Evolutionary conservation across 1,284 basidiomycete genomes (phyloP).

Genomic region (Ceratorhiza oryzae-sativae): DNA sequence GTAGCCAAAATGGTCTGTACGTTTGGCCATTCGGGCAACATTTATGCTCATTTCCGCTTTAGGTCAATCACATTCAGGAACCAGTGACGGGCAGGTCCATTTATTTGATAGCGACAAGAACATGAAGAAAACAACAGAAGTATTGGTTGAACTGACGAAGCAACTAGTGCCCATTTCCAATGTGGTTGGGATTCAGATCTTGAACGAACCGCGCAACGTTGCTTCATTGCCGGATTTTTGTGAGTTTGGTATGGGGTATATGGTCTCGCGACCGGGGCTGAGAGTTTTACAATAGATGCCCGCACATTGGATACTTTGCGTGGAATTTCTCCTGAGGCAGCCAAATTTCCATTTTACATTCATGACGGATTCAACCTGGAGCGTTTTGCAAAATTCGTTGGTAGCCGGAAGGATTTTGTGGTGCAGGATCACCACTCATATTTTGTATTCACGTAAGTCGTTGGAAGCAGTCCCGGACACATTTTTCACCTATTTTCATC

Average conservation of each 20-base stretch:
- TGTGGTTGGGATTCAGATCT: conserved; percentile 75
- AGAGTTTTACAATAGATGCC: conserved; percentile 52
- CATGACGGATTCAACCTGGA: conserved; percentile 76
- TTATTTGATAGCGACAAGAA: conserved; percentile 63
- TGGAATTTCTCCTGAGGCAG: conserved; percentile 56
- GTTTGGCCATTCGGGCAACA: not conserved
- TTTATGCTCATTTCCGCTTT: not conserved
- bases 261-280: not conserved
- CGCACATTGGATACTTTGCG: conserved; percentile 65
- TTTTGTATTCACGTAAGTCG: conserved; percentile 20
- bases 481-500: not conserved
- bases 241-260: conserved; percentile 47
- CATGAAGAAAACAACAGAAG: conserved; percentile 64
- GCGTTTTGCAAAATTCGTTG: conserved; percentile 63
- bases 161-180: conserved; percentile 70
- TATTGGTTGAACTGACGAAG: conserved; percentile 64
- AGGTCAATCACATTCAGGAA: conserved; percentile 74
- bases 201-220: conserved; percentile 74
- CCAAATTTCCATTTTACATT: conserved; percentile 70
- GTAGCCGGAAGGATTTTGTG: conserved; percentile 68
- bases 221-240: conserved; percentile 62
- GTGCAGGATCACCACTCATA: conserved; percentile 77
- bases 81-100: conserved; percentile 66
- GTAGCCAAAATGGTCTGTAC: conserved; percentile 58
- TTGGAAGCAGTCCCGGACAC: not conserved